phyloP scores from a whole-genome alignment of 139 green algal species.

The Trebouxia sp. region DNA sequence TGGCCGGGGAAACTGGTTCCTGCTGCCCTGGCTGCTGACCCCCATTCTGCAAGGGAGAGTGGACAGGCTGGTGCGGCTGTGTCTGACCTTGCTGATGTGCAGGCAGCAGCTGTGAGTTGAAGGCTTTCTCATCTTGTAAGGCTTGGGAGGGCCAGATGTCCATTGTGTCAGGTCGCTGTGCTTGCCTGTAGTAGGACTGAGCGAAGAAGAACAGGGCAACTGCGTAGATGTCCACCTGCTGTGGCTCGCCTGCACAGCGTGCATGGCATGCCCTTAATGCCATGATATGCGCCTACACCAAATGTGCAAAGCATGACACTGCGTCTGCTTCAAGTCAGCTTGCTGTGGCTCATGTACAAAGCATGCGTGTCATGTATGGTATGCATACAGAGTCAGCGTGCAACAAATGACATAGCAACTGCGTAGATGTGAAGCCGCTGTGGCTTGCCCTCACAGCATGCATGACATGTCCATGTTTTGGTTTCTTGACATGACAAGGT shows the following conservation, averaged over 20 bases:
- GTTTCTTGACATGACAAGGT: no score
- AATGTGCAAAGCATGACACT: constrained; percentile 73
- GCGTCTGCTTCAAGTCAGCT: constrained; percentile 64
- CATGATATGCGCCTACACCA: no score
- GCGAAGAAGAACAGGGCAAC: constrained; percentile 73
- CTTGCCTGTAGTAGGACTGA: constrained; percentile 69
- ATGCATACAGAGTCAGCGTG: neutral
- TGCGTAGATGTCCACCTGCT: constrained; percentile 54
- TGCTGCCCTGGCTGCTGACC: constrained; percentile 15
- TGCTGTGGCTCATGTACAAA: constrained; percentile 1
- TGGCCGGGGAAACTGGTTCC: constrained; percentile 22
- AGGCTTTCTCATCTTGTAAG: constrained; percentile 22
- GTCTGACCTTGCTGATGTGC: constrained; percentile 23
- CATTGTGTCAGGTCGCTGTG: constrained; percentile 59
- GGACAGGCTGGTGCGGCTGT: neutral
- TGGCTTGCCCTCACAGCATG: no score
- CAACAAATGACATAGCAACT: neutral
- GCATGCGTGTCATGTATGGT: neutral
- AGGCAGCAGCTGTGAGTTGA: constrained; percentile 23
- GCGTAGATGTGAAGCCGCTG: no score
- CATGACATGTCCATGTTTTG: no score
- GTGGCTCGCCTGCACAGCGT: neutral
- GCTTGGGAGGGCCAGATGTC: constrained; percentile 73
- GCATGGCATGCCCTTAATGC: no score
- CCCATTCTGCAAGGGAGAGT: constrained; percentile 17